These are phyloP conservation scores for Quercus lobata DNA, from an alignment of 331 rosid genomes.

Conservation along the genomic window DNA sequence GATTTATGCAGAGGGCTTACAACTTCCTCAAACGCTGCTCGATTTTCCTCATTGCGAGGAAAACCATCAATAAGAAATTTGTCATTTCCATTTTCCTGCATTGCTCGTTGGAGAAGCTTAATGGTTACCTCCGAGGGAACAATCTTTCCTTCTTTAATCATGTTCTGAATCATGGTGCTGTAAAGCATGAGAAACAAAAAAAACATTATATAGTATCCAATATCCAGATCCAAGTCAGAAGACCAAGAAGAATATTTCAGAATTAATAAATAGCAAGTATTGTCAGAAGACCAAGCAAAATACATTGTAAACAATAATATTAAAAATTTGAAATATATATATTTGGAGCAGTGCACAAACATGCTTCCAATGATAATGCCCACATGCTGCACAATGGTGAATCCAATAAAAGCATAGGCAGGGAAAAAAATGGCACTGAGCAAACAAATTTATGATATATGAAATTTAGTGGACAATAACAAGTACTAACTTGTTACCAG, in stretches of 20 bases:
- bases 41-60: constrained; percentile 99
- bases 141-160: constrained; percentile 94
- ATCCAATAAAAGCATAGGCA: not conserved
- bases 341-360: not conserved
- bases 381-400: not conserved
- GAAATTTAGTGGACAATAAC: not conserved
- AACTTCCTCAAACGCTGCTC: constrained; percentile 91
- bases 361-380: not conserved
- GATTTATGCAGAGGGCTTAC: constrained; percentile 35
- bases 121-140: constrained; percentile 96
- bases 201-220: not conserved
- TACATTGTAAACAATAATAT: not conserved
- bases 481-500: not conserved
- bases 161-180: constrained; percentile 90
- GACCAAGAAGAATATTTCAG: not conserved
- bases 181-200: constrained; percentile 11
- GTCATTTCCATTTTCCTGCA: constrained; percentile 65
- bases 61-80: constrained; percentile 98
- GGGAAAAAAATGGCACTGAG: not conserved
- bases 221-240: not conserved
- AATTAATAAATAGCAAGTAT: not conserved
- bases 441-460: not conserved
- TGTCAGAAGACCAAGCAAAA: not conserved
- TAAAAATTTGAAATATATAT: not conserved
- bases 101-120: constrained; percentile 85